Base-by-base conservation (phyloP, 2,329 filamentous ascomycete species). In the Chlorencoelia australis region DNA sequence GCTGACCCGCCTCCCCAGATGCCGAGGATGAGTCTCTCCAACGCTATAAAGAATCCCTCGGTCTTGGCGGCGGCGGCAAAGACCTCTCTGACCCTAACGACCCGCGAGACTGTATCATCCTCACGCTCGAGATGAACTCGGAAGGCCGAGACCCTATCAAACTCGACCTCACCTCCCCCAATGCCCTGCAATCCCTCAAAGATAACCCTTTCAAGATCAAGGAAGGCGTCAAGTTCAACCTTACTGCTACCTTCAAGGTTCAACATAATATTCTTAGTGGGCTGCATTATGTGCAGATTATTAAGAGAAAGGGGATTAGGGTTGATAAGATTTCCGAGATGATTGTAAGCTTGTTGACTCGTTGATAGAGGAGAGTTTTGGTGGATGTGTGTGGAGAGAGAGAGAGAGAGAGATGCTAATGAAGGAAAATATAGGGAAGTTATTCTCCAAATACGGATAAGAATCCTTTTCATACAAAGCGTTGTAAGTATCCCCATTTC, bases 141-240 rank as follows among this genome's bases (percentile, higher is more conserved):
- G 72, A 81, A 46, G 89, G 85, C 41, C 87, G 87, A 33, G 58
- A 69, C 5, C 84, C 94, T 54, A 89, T 95, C 54, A 82, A 82
- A 51, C 89, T 98, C 62, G 86, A 96, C 56, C 77, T 96, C 27
- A 81, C 78, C 39, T 62, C 72, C 6, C 71, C 82, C 15, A 83
- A 79, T 40, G 79, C 83, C 44, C 72, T 94, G 55, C 68, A 73
- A 3, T 74, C 71, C 10, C 79, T 98, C 48, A 94, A 94, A 68
- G 73, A 85, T 57, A 82, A 91, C 59, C 91, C 91, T 10, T 98
- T 98, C 69, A 89, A 75, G 58, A 95, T 98, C 69, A 98, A 96
- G 73, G 91, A 96, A 64, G 87, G 86, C 37, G 76, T 82, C 51
- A 82, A 77, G 52, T 98, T 96, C 68, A 85, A 82, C 63, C 96